phyloP scores from a whole-genome alignment of 805 yeast species.

The Starmerella sirachaensis region DNA sequence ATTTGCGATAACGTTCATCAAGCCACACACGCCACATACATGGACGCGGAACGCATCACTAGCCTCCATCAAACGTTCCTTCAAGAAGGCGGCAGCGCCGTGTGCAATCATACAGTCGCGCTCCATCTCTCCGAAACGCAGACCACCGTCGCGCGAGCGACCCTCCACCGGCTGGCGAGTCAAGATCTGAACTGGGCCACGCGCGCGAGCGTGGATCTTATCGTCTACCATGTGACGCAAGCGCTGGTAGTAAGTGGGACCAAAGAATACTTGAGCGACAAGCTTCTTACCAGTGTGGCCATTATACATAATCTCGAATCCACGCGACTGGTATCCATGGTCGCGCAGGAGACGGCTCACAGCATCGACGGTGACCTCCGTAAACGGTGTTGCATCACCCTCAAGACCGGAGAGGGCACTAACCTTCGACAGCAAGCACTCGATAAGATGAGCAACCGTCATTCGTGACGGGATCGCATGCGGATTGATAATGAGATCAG shows the following conservation, averaged over 20 bases:
- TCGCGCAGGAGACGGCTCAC: constrained; percentile 83
- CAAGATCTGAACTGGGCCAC: constrained; percentile 96
- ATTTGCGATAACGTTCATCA: constrained; percentile 96
- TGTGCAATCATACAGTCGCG: constrained; percentile 99
- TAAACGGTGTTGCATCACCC: constrained; percentile 99
- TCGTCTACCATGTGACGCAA: constrained; percentile 99
- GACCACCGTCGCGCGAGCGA: constrained; percentile 98
- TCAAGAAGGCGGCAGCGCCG: constrained; percentile 97
- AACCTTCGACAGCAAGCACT: constrained; percentile 90
- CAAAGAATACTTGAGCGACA: constrained; percentile 97
- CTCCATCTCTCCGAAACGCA: constrained; percentile 99
- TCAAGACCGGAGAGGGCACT: constrained; percentile 90
- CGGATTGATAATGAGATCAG: constrained; percentile 94
- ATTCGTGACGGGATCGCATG: constrained; percentile 99
- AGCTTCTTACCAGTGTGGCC: constrained; percentile 98
- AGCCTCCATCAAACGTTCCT: constrained; percentile 97
- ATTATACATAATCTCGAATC: constrained; percentile 96
- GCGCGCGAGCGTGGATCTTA: constrained; percentile 96
- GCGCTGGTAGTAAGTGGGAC: constrained; percentile 99
- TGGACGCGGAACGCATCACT: constrained; percentile 98
- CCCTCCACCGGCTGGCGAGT: constrained; percentile 99
- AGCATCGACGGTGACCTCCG: constrained; percentile 96
- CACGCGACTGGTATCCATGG: constrained; percentile 95
- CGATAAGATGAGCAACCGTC: constrained; percentile 99
- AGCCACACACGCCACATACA: constrained; percentile 95